These are phyloP conservation scores for Emergomyces orientalis DNA, from an alignment of 2,329 filamentous ascomycete species.

Conservation along the genomic window DNA sequence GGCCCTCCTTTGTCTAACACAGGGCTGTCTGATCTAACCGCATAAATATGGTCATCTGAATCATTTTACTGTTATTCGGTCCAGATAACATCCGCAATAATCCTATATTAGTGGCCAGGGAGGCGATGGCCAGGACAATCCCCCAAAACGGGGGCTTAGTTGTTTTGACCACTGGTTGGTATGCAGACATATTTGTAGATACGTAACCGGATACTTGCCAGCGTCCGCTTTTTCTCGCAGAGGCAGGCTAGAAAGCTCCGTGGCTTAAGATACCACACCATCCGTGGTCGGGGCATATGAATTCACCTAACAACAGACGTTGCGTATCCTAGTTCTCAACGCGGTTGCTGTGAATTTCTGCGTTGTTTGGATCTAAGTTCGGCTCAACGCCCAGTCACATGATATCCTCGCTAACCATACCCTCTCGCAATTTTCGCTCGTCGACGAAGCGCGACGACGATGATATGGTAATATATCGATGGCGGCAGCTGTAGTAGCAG, in stretches of 20 bases:
- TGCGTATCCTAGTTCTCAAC: not conserved
- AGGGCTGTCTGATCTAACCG: not conserved
- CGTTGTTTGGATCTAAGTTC: not conserved
- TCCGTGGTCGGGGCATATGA: not conserved
- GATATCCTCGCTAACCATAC: not conserved
- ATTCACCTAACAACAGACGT: not conserved
- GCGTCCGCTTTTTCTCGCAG: not conserved
- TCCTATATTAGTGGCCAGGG: not conserved
- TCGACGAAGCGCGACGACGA: not conserved
- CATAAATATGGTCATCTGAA: slow-evolving; percentile 8
- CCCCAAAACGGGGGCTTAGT: not conserved
- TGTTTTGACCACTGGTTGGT: not conserved
- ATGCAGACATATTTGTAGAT: slow-evolving; percentile 3
- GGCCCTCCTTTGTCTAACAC: not conserved
- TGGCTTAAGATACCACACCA: not conserved
- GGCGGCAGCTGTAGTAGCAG: not conserved
- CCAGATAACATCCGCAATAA: not conserved
- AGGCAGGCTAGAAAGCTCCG: not conserved
- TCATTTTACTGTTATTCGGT: not conserved
- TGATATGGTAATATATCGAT: not conserved
- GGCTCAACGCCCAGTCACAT: not conserved
- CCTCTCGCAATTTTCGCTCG: not conserved
- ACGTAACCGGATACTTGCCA: not conserved
- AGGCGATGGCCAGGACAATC: not conserved
- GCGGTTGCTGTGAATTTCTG: not conserved